Evolutionary conservation across 2,329 filamentous ascomycete species (phyloP).

Genomic region (Diaporthe caulivora): DNA sequence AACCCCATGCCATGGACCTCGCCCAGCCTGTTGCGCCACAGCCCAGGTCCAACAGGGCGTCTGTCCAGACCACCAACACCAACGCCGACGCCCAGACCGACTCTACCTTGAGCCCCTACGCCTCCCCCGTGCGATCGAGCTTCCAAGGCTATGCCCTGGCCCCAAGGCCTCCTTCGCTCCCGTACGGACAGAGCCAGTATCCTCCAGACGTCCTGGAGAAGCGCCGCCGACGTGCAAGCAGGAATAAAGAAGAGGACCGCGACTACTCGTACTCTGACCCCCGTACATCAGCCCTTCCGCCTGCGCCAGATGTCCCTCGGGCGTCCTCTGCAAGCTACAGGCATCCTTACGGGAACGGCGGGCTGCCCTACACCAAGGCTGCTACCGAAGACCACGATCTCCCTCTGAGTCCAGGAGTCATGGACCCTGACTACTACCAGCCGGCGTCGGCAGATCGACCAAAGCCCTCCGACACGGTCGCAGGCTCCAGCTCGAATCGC

Average conservation of each 20-base stretch:
- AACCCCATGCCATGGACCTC: slow-evolving; percentile 51
- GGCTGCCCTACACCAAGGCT: slow-evolving; percentile 45
- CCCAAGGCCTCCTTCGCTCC: slow-evolving; percentile 70
- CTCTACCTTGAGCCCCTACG: slow-evolving; percentile 69
- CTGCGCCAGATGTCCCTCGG: slow-evolving; percentile 72
- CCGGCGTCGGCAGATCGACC: slow-evolving; percentile 42
- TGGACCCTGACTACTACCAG: slow-evolving; percentile 50
- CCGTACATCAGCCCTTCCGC: slow-evolving; percentile 54
- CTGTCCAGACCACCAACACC: slow-evolving; percentile 67
- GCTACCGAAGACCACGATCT: slow-evolving; percentile 45
- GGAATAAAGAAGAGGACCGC: slow-evolving; percentile 55
- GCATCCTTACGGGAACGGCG: slow-evolving; percentile 58
- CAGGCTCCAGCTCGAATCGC: slow-evolving; percentile 38
- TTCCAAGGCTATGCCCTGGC: slow-evolving; percentile 66
- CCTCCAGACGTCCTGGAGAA: slow-evolving; percentile 58
- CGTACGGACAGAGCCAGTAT: slow-evolving; percentile 58
- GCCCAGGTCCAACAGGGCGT: slow-evolving; percentile 63
- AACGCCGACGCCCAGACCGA: slow-evolving; percentile 63
- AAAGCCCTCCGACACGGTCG: slow-evolving; percentile 28
- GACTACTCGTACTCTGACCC: slow-evolving; percentile 50
- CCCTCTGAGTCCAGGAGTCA: slow-evolving; percentile 42
- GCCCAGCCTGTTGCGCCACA: slow-evolving; percentile 51
- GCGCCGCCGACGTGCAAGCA: slow-evolving; percentile 56
- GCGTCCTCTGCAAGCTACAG: slow-evolving; percentile 70
- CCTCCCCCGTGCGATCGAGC: slow-evolving; percentile 65